Evolutionary conservation across 495 filamentous ascomycete genomes (phyloP).

Genomic region (Platismatia glauca): DNA sequence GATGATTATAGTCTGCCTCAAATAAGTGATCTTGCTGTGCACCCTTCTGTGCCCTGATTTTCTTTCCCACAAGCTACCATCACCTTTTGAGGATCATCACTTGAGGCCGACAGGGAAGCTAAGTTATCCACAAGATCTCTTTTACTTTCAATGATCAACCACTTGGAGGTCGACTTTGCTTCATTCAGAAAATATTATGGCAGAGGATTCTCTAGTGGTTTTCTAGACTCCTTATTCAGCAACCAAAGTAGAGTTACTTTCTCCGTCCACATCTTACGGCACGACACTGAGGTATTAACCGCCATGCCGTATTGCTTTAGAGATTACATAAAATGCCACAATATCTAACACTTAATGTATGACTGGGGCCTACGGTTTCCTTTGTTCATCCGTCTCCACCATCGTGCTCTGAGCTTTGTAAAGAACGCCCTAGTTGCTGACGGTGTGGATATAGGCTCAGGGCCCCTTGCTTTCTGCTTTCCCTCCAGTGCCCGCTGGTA

Average conservation of each 20-base stretch:
- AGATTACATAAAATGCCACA: too few relatives aligned
- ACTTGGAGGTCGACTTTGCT: not conserved
- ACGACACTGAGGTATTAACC: too few relatives aligned
- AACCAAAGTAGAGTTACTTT: too few relatives aligned
- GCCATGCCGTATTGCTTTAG: too few relatives aligned
- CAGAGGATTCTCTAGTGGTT: not conserved
- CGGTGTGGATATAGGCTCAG: not conserved
- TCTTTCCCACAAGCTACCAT: not conserved
- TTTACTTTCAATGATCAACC: not conserved
- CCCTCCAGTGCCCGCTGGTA: too few relatives aligned
- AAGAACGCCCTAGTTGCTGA: not conserved
- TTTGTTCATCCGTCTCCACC: not conserved
- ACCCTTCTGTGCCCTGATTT: not conserved
- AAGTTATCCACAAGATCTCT: not conserved
- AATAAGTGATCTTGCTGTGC: slow-evolving; percentile 29
- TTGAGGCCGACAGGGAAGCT: not conserved
- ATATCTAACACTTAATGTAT: too few relatives aligned
- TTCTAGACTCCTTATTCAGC: not conserved
- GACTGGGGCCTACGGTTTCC: not conserved
- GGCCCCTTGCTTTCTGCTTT: too few relatives aligned
- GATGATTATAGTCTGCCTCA: slow-evolving; percentile 28
- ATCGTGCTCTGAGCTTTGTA: not conserved
- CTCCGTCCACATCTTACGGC: too few relatives aligned
- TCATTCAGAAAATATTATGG: not conserved
- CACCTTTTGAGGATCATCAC: not conserved